Conservation (phyloP, 31 red algal species). For the Odonthalia washingtoniensis region DNA sequence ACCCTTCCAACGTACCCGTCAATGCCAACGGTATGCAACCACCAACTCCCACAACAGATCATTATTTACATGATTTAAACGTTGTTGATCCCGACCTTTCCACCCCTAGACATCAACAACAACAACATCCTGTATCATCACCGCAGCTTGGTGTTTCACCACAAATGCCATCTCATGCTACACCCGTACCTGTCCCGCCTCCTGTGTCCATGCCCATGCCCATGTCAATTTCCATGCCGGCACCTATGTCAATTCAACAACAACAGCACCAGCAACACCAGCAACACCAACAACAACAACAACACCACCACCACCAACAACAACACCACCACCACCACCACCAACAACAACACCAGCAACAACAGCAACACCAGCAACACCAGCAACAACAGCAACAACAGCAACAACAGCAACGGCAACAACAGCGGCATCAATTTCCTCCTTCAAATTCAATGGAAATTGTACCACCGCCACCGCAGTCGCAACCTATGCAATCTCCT, state of each 20-base stretch:
- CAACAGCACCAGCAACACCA: neutral
- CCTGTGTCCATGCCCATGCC: neutral
- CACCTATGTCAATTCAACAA: neutral
- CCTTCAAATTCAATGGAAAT: neutral
- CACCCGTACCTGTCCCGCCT: neutral
- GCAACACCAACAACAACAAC: neutral
- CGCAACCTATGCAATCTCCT: neutral
- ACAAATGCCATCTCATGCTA: neutral
- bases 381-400: neutral
- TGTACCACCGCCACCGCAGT: neutral
- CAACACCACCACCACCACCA: neutral
- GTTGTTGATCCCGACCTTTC: too few relatives aligned
- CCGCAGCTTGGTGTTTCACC: too few relatives aligned
- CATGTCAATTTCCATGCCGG: neutral
- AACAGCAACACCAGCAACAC: neutral
- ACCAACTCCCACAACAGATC: too few relatives aligned
- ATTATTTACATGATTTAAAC: too few relatives aligned
- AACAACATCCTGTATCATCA: too few relatives aligned
- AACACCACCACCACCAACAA: neutral
- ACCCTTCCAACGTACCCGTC: too few relatives aligned
- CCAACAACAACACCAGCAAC: neutral
- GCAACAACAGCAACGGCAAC: neutral
- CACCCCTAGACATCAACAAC: too few relatives aligned
- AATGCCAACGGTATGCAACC: too few relatives aligned
- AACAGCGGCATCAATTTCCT: neutral